Evolutionary conservation across 352 stramenopile genomes (phyloP), one percentile per base, ranked within the genome.

Genomic region (Pythium biforme): DNA sequence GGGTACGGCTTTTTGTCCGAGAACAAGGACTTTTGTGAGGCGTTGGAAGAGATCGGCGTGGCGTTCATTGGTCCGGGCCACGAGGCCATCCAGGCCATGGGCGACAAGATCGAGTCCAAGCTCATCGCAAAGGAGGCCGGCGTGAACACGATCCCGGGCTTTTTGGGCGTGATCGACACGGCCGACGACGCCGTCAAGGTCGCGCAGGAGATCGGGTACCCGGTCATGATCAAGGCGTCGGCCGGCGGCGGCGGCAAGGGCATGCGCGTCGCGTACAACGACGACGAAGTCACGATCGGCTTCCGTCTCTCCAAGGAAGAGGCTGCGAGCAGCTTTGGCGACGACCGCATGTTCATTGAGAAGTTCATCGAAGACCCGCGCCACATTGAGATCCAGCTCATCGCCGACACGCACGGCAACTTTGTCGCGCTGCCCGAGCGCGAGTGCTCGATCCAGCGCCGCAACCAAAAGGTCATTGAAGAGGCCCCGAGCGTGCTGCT

Each of bases 381-480:
- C 40, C 94, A 98, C 74, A 86, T 98, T 40, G 94, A 98, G 70
- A 71, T 98, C 25, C 94, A 98, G 73, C 75, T 98, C 34, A 96
- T 98, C 58, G 92, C 82, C 26, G 93, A 98, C 73, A 91, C 86
- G 52, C 75, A 94, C 49, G 93, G 91, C 45, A 95, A 97, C 57
- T 79, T 88, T 33, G 79, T 97, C 31, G 80, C 96, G 58, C 66
- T 98, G n/a, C 93, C 87, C 33, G 92, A 98, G 62, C 81, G 91
- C 64, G 91, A 97, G 59, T 97, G 91, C 75, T 92, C 75, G 40
- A 83, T 97, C 23, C 90, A 97, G 76, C 78, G 94, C 39, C 80
- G 91, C 11, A 89, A 98, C 69, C 94, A 98, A 66, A 98, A 98
- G 79, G 92, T 98, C 26, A 73, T 98, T 25, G 94, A 98, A 69